Evolutionary conservation across 805 yeast species (phyloP).

Genomic region (Metschnikowia koreensis): DNA sequence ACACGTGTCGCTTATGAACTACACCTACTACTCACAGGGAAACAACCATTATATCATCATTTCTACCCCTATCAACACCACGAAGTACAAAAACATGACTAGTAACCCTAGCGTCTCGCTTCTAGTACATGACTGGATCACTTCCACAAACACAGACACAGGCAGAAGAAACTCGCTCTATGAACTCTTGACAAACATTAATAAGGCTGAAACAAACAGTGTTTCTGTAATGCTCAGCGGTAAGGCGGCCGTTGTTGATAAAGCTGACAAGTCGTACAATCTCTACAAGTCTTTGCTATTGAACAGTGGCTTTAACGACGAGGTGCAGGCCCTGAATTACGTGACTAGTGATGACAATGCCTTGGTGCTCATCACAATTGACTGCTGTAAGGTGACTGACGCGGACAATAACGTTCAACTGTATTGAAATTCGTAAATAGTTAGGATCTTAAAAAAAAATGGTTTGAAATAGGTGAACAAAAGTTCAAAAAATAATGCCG

Average conservation of each 20-base stretch:
- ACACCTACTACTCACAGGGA: slow-evolving; percentile 54
- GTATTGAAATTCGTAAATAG: slow-evolving; percentile 12
- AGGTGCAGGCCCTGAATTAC: slow-evolving; percentile 53
- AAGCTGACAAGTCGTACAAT: slow-evolving; percentile 45
- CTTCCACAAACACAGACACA: slow-evolving; percentile 45
- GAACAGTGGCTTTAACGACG: slow-evolving; percentile 66
- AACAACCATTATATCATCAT: slow-evolving; percentile 58
- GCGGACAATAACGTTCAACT: slow-evolving; percentile 56
- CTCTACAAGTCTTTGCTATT: slow-evolving; percentile 63
- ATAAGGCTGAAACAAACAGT: slow-evolving; percentile 70
- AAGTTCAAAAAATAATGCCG: slow-evolving; percentile 45
- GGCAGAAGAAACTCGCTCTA: slow-evolving; percentile 28
- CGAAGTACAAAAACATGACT: slow-evolving; percentile 67
- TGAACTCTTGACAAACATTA: slow-evolving; percentile 68
- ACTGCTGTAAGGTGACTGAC: slow-evolving; percentile 76
- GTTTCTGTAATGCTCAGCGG: slow-evolving; percentile 84
- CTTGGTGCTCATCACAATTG: slow-evolving; percentile 62
- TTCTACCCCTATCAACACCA: slow-evolving; percentile 69
- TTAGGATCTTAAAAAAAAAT: background rate
- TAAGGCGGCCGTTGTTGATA: slow-evolving; percentile 51
- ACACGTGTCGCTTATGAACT: slow-evolving; percentile 90
- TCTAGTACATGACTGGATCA: slow-evolving; percentile 88
- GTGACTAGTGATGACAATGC: slow-evolving; percentile 53
- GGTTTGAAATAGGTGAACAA: background rate
- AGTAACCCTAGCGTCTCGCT: slow-evolving; percentile 77